phyloP scores from a whole-genome alignment of 805 yeast genomes.

The Yarrowia bubula region DNA sequence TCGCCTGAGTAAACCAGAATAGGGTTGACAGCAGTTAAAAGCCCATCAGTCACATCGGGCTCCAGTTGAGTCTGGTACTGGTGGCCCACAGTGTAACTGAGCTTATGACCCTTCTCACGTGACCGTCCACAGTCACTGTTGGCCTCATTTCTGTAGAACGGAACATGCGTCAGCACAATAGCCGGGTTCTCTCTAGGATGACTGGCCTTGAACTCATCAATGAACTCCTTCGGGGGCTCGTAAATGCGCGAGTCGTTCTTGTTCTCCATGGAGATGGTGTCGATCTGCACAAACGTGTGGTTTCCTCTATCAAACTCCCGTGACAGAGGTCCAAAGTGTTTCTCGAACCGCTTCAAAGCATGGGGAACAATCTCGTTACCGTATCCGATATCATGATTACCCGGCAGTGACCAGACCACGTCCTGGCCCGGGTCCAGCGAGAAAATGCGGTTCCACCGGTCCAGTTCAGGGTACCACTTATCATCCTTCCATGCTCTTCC shows the following conservation, averaged over 20 bases:
- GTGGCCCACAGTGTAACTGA: slow-evolving; percentile 70
- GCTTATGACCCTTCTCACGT: slow-evolving; percentile 64
- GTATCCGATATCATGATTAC: slow-evolving; percentile 96
- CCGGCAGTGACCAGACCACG: slow-evolving; percentile 60
- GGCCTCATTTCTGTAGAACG: slow-evolving; percentile 59
- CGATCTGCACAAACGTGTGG: slow-evolving; percentile 74
- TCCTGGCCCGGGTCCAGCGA: slow-evolving; percentile 51
- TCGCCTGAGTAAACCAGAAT: slow-evolving; percentile 81
- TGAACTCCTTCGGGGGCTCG: slow-evolving; percentile 51
- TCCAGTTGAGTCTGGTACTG: slow-evolving; percentile 92
- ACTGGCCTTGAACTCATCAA: slow-evolving; percentile 42
- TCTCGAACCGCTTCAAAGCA: slow-evolving; percentile 60
- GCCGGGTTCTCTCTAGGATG: slow-evolving; percentile 46
- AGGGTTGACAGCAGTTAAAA: slow-evolving; percentile 64
- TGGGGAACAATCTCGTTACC: slow-evolving; percentile 64
- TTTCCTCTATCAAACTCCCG: slow-evolving; percentile 57
- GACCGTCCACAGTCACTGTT: slow-evolving; percentile 61
- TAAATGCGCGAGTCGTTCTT: slow-evolving; percentile 47
- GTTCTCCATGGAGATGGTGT: slow-evolving; percentile 78
- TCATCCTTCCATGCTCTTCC: slow-evolving; percentile 82
- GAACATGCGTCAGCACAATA: slow-evolving; percentile 81
- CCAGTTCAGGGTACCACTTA: slow-evolving; percentile 66
- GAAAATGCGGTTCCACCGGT: slow-evolving; percentile 66
- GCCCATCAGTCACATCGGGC: slow-evolving; percentile 53
- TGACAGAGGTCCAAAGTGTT: slow-evolving; percentile 70